These are phyloP conservation scores for Melastoma candidum DNA, from an alignment of 441 rosid species.

Conservation along the genomic window DNA sequence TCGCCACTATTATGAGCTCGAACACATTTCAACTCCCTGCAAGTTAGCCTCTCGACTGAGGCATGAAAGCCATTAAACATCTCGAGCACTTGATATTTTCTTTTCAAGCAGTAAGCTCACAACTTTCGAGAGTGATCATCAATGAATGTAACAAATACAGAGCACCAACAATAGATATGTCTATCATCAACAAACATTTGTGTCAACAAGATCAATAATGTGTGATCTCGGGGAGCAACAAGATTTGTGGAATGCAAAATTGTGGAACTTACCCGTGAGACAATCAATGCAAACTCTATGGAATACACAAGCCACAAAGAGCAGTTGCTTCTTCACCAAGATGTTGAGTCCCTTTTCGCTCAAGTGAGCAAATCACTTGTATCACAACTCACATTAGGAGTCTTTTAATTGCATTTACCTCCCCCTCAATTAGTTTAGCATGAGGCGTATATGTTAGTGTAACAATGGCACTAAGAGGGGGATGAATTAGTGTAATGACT, in stretches of 20 bases:
- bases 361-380: neutral
- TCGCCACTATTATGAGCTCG: neutral
- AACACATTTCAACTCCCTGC: neutral
- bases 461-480: no score
- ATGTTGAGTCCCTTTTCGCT: constrained; percentile 1
- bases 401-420: neutral
- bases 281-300: neutral
- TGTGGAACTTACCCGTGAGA: neutral
- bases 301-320: neutral
- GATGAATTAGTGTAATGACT: no score
- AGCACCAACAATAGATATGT: neutral
- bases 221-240: neutral
- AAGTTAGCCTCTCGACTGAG: neutral
- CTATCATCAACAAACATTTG: neutral
- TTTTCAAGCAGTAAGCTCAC: neutral
- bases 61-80: neutral
- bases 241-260: neutral
- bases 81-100: neutral
- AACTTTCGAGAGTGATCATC: constrained; percentile 3
- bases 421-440: neutral
- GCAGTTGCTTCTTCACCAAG: neutral
- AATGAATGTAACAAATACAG: constrained; percentile 1
- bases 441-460: neutral
- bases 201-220: neutral
- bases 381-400: neutral